Base-by-base conservation (phyloP, 225 moss, liverwort and hornwort genomes). In the Ulota crispa region DNA sequence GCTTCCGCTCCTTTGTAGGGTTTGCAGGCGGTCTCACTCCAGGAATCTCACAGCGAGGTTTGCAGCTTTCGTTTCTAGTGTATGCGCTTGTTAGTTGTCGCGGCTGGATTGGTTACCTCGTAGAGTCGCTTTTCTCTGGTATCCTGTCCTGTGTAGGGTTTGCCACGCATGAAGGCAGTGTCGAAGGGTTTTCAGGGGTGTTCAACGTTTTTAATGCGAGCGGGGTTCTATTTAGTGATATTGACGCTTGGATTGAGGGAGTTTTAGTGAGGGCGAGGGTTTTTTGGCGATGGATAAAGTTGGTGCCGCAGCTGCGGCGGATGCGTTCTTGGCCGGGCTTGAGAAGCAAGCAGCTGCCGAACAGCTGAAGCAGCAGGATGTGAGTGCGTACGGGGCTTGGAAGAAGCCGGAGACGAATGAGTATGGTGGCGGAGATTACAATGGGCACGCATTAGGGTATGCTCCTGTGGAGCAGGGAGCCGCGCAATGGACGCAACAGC, bases 301-400 rank as follows among this genome's bases (percentile, higher is more conserved):
- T 23, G 87, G 85, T 30, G 87, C 81, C 71, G 86, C 87, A 82
- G 89, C 87, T 69, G 89, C 83, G 68, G 89, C 89, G 34, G 89
- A 90, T 85, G 89, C 87, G 56, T 90, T 90, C 85, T 83, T 90
- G 82, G 89, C 87, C 21, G 87, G 87, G 81, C 89, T 90, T 64
- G 87, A 90, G 76, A 87, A 87, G 68, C 89, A 90, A 87, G 89
- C 89, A 81, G 87, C 83, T 78, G 89, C 85, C 4, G 89, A 87
- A 28, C 82, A 86, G 78, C 79, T 86, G 74, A 85, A 89, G 87
- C 85, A 85, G 79, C 87, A 90, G 72, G 89, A 85, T 4, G 75
- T 78, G 55, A 76, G 78, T 59, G 42, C 81, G 26, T 81, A 81
- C 50, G 85, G 85, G 69, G 68, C 80, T 74, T 89, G 89, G 89